Evolutionary conservation across 257 asterid genomes (phyloP), one percentile per base, ranked within the genome.

Genomic region (Ligustrum vulgare): DNA sequence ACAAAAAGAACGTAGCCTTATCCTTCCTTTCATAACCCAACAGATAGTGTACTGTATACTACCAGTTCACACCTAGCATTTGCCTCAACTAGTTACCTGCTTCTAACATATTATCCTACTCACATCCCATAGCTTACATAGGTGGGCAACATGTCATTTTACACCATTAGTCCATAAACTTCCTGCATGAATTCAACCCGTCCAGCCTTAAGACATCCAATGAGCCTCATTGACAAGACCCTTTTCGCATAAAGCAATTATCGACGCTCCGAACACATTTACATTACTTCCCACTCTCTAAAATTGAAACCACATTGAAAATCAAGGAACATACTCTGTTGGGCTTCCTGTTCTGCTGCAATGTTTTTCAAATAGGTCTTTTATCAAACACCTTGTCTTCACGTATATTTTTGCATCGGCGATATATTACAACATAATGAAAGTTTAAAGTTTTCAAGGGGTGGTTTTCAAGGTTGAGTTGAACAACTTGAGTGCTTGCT

Each of bases 381-480:
- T 79, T 78, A 87, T 82, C 97, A 91, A 91, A 89, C 94, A 88
- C 84, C 97, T 89, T 36, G 94, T 96, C 72, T 82, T 68, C 78
- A 81, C 81, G 73, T 83, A 89, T 66, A 77, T 34, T 63, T 80
- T 87, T 45, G 87, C 82, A 32, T 73, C 35, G 0, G 82, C 34
- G 70, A 67, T 73, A 78, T 1, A 83, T 47, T 6, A 85, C 78
- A 23, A 97, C 93, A 8, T 93, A 82, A 56, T 90, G 89, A 34
- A 83, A 83, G 65, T 82, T 74, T 70, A 92, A 88, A 23, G 86
- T 84, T 56, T 82, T 88, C 1, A 77, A 45, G 0, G 90, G 90
- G 80, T 60, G 68, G 18, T 80, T 65, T 60, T 62, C 5, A 84
- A 70, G 16, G 88, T 87, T 23, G 98, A 83, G 78, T 84, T 77